Evolutionary conservation across 2,329 filamentous ascomycete species (phyloP).

Genomic region (Calycina marina): DNA sequence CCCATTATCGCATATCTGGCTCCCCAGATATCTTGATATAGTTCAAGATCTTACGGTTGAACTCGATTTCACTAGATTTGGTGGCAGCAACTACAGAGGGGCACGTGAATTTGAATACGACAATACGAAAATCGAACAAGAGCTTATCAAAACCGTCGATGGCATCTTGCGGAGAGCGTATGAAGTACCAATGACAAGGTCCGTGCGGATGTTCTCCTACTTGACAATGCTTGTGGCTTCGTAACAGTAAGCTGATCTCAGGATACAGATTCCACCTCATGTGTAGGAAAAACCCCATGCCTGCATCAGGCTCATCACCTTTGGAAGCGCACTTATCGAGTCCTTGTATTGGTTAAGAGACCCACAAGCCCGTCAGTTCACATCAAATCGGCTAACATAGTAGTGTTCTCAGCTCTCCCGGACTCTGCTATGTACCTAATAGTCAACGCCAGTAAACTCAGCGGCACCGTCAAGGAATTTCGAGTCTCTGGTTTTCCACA

Average conservation of each 20-base stretch:
- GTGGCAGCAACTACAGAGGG: constrained; percentile 8
- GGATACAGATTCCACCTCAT: constrained; percentile 6
- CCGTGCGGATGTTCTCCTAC: background rate
- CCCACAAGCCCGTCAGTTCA: background rate
- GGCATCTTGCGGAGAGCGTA: constrained; percentile 6
- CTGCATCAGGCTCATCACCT: background rate
- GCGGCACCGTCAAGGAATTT: constrained; percentile 6
- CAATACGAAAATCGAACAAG: constrained; percentile 9
- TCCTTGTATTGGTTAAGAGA: background rate
- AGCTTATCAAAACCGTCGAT: constrained; percentile 6
- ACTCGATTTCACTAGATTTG: constrained; percentile 20
- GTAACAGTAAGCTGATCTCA: background rate
- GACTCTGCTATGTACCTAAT: constrained; percentile 7
- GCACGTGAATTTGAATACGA: constrained; percentile 8
- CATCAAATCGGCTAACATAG: background rate
- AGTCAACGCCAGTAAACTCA: constrained; percentile 7
- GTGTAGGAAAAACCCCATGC: constrained; percentile 9
- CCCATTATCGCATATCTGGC: constrained; percentile 17
- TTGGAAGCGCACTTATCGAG: background rate
- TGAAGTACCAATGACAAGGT: constrained; percentile 5
- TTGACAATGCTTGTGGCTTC: background rate
- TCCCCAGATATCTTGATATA: constrained; percentile 10
- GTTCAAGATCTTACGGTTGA: constrained; percentile 21
- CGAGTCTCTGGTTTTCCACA: constrained; percentile 12
- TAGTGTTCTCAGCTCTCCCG: constrained; percentile 8